Conservation (phyloP, 2,329 filamentous ascomycete genomes). For the Apiospora malaysiana region DNA sequence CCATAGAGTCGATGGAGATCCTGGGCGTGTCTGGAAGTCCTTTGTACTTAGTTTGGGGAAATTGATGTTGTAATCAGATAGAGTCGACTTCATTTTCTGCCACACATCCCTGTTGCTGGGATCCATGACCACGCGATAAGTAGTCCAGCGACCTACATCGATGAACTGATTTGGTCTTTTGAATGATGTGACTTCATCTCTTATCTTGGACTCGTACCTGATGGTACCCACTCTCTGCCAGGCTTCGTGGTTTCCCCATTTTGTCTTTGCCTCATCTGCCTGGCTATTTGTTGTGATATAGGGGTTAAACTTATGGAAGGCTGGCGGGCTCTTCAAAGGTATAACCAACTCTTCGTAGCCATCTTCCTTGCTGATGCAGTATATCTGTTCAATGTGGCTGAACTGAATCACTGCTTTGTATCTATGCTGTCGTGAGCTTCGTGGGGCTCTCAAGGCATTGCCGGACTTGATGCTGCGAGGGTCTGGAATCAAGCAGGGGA, state of each 20-base stretch:
- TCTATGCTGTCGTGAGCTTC: constrained; percentile 27
- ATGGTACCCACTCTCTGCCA: constrained; percentile 60
- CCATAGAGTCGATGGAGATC: constrained; percentile 48
- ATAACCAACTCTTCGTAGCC: constrained; percentile 50
- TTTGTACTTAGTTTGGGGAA: constrained; percentile 45
- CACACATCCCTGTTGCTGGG: constrained; percentile 41
- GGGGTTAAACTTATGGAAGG: constrained; percentile 49
- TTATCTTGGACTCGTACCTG: constrained; percentile 41
- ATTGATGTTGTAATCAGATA: constrained; percentile 76
- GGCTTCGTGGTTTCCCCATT: constrained; percentile 49
- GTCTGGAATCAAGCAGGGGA: constrained; percentile 38
- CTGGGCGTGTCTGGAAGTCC: constrained; percentile 48
- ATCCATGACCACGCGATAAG: constrained; percentile 54
- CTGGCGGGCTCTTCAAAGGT: constrained; percentile 53
- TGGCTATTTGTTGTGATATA: constrained; percentile 29
- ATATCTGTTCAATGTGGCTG: constrained; percentile 51
- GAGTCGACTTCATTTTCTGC: constrained; percentile 52
- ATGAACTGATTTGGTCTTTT: constrained; percentile 47
- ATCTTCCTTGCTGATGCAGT: constrained; percentile 42
- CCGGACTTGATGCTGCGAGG: constrained; percentile 27
- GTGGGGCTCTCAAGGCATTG: background rate
- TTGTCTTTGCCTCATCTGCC: constrained; percentile 4
- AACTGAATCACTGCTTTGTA: constrained; percentile 54
- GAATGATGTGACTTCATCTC: constrained; percentile 46
- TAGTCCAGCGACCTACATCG: constrained; percentile 64